phyloP scores from a whole-genome alignment of 140 eudicot species.

The Senecio squalidus region DNA sequence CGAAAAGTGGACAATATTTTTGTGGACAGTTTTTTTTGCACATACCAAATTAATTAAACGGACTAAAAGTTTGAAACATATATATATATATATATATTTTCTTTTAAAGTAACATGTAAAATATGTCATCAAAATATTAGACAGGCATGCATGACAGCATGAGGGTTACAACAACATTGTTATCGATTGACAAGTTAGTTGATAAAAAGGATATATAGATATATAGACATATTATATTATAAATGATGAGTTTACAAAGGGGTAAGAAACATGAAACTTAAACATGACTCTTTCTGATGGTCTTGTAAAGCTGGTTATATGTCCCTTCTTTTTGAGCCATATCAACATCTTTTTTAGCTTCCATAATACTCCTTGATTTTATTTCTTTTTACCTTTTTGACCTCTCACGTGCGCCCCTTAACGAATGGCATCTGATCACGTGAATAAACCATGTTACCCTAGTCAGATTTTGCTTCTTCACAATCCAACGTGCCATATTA shows the following conservation, averaged over 20 bases:
- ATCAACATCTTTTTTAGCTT: constrained; percentile 15
- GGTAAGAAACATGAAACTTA: constrained; percentile 15
- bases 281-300: background rate
- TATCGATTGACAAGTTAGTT: too few relatives aligned
- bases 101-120: too few relatives aligned
- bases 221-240: background rate
- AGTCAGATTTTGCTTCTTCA: constrained; percentile 31
- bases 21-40: too few relatives aligned
- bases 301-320: constrained; percentile 8
- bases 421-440: constrained; percentile 65
- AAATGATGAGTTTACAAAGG: constrained; percentile 30
- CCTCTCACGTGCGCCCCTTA: constrained; percentile 37
- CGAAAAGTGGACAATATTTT: too few relatives aligned
- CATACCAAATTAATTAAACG: too few relatives aligned
- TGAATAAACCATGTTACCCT: constrained; percentile 56
- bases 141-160: too few relatives aligned
- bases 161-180: too few relatives aligned
- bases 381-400: constrained; percentile 13
- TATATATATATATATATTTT: too few relatives aligned
- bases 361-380: constrained; percentile 4
- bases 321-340: constrained; percentile 16
- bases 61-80: too few relatives aligned
- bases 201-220: background rate
- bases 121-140: too few relatives aligned
- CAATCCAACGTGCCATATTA: constrained; percentile 13